phyloP scores from a whole-genome alignment of 129 eudicot genomes.

The Erigeron canadensis region DNA sequence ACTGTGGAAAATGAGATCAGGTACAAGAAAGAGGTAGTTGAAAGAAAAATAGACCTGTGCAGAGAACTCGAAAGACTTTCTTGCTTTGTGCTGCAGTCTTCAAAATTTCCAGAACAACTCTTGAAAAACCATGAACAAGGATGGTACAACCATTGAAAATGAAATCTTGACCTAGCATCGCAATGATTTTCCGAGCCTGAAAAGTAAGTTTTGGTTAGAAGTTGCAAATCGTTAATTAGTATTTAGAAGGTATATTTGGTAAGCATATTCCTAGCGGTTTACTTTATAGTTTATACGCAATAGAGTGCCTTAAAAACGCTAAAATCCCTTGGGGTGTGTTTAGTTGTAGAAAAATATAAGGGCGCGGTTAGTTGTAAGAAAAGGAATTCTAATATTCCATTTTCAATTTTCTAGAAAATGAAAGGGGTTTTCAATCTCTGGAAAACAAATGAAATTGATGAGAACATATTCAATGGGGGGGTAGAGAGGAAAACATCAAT shows the following conservation, averaged over 20 bases:
- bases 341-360: no score
- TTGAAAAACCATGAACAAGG: constrained; percentile 94
- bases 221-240: neutral
- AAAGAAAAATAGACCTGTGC: constrained; percentile 71
- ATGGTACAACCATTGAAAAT: constrained; percentile 98
- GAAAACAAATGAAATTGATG: no score
- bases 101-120: constrained; percentile 86
- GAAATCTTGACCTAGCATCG: constrained; percentile 93
- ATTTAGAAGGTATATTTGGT: neutral
- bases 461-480: no score
- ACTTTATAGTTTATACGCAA: no score
- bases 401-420: no score
- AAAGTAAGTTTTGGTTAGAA: constrained; percentile 11
- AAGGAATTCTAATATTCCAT: no score
- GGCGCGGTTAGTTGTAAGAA: no score
- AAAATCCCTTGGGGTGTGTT: no score
- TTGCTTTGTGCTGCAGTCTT: constrained; percentile 79
- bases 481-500: no score
- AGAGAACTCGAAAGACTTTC: constrained; percentile 78
- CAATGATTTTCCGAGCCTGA: constrained; percentile 91
- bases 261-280: no score
- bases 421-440: no score
- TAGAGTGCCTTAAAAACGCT: no score
- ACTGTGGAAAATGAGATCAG: neutral
- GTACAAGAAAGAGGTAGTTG: neutral